A percentile compares a stretch with the other conserved stretches of the same genome.
phyloP scores from a whole-genome alignment of 2,329 filamentous ascomycete species.

The Laburnicola sp. region DNA sequence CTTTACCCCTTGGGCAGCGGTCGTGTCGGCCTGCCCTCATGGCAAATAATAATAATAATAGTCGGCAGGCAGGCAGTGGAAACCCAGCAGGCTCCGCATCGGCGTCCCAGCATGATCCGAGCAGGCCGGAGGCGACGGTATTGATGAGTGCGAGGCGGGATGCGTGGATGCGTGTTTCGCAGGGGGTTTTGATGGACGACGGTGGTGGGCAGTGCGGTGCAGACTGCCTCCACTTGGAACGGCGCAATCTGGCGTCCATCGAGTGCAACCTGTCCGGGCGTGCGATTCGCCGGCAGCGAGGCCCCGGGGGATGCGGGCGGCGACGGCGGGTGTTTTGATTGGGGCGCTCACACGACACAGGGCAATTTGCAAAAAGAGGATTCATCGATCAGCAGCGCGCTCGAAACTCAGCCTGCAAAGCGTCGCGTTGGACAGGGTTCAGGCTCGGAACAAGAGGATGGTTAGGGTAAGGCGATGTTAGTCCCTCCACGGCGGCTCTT shows the following conservation, averaged over 20 bases:
- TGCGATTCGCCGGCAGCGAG: constrained; percentile 31
- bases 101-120: constrained; percentile 4
- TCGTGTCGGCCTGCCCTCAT: constrained; percentile 13
- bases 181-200: constrained; percentile 34
- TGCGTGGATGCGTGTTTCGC: constrained; percentile 42
- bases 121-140: constrained; percentile 17
- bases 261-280: constrained; percentile 12
- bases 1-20: constrained; percentile 17
- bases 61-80: constrained; percentile 15
- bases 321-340: constrained; percentile 31
- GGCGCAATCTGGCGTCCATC: constrained; percentile 29
- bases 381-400: constrained; percentile 40
- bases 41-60: neutral
- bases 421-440: constrained; percentile 42
- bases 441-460: constrained; percentile 40
- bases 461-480: constrained; percentile 42
- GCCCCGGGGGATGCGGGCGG: constrained; percentile 28
- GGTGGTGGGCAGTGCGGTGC: constrained; percentile 44
- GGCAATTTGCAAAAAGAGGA: constrained; percentile 37
- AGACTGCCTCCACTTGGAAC: constrained; percentile 45
- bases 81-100: constrained; percentile 17
- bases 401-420: constrained; percentile 40
- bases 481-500: constrained; percentile 25
- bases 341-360: constrained; percentile 33
- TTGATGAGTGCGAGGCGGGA: constrained; percentile 18